phyloP scores from a whole-genome alignment of 106 monocot genomes.

The Acanthochlamys bracteata region DNA sequence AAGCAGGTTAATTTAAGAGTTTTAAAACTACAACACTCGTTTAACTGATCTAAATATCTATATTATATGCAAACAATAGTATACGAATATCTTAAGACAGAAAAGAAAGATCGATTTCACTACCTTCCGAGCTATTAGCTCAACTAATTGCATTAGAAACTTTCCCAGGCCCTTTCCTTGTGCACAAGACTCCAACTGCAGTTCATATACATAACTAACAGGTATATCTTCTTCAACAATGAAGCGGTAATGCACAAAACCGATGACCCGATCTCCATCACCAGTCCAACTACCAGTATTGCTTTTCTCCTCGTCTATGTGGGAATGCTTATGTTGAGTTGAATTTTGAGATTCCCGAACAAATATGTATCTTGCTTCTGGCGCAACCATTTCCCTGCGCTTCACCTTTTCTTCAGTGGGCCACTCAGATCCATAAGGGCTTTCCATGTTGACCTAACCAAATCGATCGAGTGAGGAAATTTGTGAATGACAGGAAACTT shows the following conservation, averaged over 20 bases:
- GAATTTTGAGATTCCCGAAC: conserved; percentile 25
- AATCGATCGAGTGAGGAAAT: neutral
- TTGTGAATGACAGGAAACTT: too few relatives aligned
- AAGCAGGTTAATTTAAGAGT: too few relatives aligned
- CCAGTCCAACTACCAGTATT: conserved; percentile 20
- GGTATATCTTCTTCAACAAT: conserved; percentile 79
- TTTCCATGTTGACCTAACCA: conserved; percentile 82
- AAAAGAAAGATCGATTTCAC: neutral
- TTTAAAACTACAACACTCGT: too few relatives aligned
- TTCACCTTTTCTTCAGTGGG: conserved; percentile 76
- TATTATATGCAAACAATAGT: neutral
- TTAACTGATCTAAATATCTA: too few relatives aligned
- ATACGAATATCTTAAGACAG: neutral
- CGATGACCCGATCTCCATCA: conserved; percentile 40
- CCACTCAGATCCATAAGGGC: conserved; percentile 73
- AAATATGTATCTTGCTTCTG: conserved; percentile 87
- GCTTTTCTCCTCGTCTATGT: conserved; percentile 15
- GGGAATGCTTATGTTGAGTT: conserved; percentile 2
- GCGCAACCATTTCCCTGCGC: conserved; percentile 70
- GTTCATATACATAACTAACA: conserved; percentile 87
- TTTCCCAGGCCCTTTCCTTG: conserved; percentile 84
- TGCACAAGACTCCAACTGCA: conserved; percentile 65
- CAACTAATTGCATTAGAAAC: conserved; percentile 88
- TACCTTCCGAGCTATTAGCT: conserved; percentile 92
- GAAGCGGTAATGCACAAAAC: conserved; percentile 87